Evolutionary conservation across 345 rosid genomes (phyloP), one percentile per base, ranked within the genome.

Genomic region (Xanthoceras sorbifolium): DNA sequence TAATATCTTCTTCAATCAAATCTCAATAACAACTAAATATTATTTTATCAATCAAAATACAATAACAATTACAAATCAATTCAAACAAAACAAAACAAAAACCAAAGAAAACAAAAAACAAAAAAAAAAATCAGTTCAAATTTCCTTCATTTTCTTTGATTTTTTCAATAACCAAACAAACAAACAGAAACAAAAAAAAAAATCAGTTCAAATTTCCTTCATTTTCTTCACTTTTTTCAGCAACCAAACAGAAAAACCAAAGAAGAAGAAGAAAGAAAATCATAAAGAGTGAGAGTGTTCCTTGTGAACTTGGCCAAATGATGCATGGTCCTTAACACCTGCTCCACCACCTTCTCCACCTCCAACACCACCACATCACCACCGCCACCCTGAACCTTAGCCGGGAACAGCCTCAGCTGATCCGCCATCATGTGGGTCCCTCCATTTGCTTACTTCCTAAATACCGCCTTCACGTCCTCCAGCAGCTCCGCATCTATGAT

Each of bases 401-500:
- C 76, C 80, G 89, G 52, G 85, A 92, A 85, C 59, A 64, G 82
- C 73, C 65, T 85, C 68, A 95, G 77, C 85, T 93, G 96, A 74
- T 89, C 94, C 10, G 87, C 85, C n/a, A 87, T 77, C 96, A 93
- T 89, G 72, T 83, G 72, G 82, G 84, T 9, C 4, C 87, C 91
- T 0, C 87, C 97, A 1, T 80, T 87, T 0, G 96, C 72, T 61
- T 90, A 91, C 77, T 79, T 84, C 2, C 44, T 23, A 74, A 95
- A 95, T 9, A 87, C 85, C 29, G 82, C 88, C 75, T 36, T 85
- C 31, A 93, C 87, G 71, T 93, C 98, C 32, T 20, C 76, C 3
- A 91, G 96, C 5, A 98, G 96, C 64, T 79, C 88, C 0, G 92
- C 87, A 80, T 90, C 91, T 57, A 84, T 83, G 26, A 83, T n/a